Evolutionary conservation across 495 filamentous ascomycete genomes (phyloP).

Genomic region (Darksidea phi): DNA sequence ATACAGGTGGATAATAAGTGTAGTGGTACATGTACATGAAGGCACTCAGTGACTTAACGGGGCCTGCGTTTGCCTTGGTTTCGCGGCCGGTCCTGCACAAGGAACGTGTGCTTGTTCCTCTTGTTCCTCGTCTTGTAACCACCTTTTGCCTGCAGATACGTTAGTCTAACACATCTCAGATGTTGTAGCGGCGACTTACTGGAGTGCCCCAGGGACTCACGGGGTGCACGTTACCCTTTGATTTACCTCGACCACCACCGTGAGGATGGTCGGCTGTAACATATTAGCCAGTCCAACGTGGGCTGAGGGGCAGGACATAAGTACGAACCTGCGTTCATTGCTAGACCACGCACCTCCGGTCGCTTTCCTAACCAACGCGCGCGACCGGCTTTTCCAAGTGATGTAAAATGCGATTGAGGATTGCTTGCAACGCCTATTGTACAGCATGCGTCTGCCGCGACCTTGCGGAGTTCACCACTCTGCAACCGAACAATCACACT

Average conservation of each 20-base stretch:
- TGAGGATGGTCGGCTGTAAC: constrained; percentile 81
- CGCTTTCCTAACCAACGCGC: constrained; percentile 89
- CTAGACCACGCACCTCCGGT: constrained; percentile 91
- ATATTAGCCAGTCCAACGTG: constrained; percentile 34
- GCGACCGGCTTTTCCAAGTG: constrained; percentile 91
- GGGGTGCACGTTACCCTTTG: constrained; percentile 93
- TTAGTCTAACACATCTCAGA: constrained; percentile 9
- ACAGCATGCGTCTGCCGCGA: constrained; percentile 86
- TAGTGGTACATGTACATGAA: background rate
- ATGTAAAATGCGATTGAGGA: constrained; percentile 79
- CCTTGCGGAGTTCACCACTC: constrained; percentile 85
- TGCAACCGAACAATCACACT: constrained; percentile 80
- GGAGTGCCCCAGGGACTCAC: constrained; percentile 94
- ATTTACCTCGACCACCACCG: constrained; percentile 97
- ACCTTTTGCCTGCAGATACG: constrained; percentile 70
- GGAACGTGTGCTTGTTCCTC: constrained; percentile 47
- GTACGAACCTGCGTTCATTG: constrained; percentile 85
- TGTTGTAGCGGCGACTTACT: constrained; percentile 58
- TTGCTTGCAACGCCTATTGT: constrained; percentile 94
- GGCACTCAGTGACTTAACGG: constrained; percentile 1
- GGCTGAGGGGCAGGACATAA: background rate
- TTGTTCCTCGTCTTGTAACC: constrained; percentile 89
- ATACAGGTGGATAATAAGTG: constrained; percentile 1
- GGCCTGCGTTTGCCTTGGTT: constrained; percentile 49
- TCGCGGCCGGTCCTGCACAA: constrained; percentile 45